A percentile compares a stretch with the other conserved stretches of the same genome.
Evolutionary conservation across 352 stramenopile genomes (phyloP).

Genomic region (Phytophthora fragariaefolia): DNA sequence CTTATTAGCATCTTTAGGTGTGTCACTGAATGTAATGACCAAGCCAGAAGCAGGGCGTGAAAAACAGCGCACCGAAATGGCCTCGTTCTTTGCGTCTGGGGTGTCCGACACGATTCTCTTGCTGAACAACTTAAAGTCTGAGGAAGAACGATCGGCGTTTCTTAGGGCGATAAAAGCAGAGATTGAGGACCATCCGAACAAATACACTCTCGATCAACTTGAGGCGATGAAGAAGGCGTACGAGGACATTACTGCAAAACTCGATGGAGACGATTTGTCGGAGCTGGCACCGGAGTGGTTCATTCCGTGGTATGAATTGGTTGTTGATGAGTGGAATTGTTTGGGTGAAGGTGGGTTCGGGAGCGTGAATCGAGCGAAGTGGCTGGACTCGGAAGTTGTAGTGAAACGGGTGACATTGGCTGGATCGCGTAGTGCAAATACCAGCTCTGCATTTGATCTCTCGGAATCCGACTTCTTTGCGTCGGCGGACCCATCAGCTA

Average conservation of each 20-base stretch:
- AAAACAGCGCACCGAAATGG: not conserved
- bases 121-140: conserved; percentile 1
- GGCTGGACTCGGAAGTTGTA: conserved; percentile 6
- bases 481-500: too few species aligned
- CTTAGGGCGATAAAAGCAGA: not conserved
- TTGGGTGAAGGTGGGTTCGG: not conserved
- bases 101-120: not conserved
- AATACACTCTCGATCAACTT: conserved; percentile 3
- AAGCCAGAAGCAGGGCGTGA: not conserved
- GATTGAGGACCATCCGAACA: not conserved
- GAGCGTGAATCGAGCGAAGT: not conserved
- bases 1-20: not conserved
- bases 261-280: not conserved
- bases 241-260: not conserved
- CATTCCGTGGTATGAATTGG: conserved; percentile 8
- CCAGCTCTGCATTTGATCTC: too few species aligned
- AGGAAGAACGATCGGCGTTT: conserved; percentile 3
- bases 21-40: too few species aligned
- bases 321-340: not conserved
- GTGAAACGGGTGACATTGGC: too few species aligned
- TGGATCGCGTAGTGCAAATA: too few species aligned
- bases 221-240: conserved; percentile 1
- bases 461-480: too few species aligned
- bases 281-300: conserved; percentile 1
- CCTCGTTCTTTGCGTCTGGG: not conserved